Evolutionary conservation across 2,329 filamentous ascomycete genomes (phyloP).

Genomic region (Aspergillus luchuensis): DNA sequence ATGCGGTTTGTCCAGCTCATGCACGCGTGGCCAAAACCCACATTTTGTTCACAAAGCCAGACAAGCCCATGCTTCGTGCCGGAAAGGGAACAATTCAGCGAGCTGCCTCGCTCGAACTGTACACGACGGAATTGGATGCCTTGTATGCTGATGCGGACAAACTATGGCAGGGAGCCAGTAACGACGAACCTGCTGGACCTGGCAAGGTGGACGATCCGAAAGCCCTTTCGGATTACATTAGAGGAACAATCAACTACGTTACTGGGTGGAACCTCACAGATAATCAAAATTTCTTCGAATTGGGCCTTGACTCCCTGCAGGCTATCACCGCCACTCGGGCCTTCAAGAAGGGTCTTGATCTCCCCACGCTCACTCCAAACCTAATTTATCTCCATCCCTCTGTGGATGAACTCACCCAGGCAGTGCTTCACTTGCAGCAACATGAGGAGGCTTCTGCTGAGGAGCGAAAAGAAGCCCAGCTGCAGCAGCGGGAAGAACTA

Average conservation of each 20-base stretch:
- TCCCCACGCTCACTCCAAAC: conserved; percentile 20
- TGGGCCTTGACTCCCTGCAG: conserved; percentile 26
- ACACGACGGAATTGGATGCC: conserved; percentile 34
- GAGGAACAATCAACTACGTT: conserved; percentile 2
- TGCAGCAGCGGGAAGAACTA: background rate
- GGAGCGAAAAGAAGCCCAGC: conserved; percentile 3
- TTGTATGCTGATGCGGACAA: conserved; percentile 31
- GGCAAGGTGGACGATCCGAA: conserved; percentile 15
- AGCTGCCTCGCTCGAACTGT: conserved; percentile 29
- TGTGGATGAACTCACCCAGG: conserved; percentile 13
- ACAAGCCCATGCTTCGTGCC: conserved; percentile 37
- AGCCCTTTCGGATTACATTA: conserved; percentile 14
- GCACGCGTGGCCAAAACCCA: conserved; percentile 28
- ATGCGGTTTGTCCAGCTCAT: conserved; percentile 31
- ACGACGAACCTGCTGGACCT: background rate
- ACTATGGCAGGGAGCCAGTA: no score
- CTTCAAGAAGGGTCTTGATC: conserved; percentile 13
- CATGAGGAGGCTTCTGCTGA: conserved; percentile 12
- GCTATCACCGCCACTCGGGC: conserved; percentile 18
- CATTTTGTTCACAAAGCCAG: conserved; percentile 34
- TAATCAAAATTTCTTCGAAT: conserved; percentile 20
- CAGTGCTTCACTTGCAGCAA: conserved; percentile 10
- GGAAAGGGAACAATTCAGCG: conserved; percentile 44
- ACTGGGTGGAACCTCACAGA: conserved; percentile 18
- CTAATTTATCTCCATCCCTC: conserved; percentile 27